phyloP scores from a whole-genome alignment of 2,329 filamentous ascomycete genomes.

The Madurella fahalii region DNA sequence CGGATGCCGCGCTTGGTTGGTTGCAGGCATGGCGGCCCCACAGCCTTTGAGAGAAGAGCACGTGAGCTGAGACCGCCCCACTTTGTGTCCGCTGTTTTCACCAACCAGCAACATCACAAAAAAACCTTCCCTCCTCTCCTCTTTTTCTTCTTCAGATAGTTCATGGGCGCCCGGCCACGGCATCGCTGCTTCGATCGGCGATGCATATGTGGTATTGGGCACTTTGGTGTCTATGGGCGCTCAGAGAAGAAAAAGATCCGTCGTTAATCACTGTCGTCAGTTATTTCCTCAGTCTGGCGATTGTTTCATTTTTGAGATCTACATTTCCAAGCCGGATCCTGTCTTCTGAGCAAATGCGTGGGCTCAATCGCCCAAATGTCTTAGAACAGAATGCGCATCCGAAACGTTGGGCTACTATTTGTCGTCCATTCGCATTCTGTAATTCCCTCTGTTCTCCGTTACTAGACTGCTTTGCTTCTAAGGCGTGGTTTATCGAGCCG shows the following conservation, averaged over 20 bases:
- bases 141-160: conserved; percentile 47
- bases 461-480: no score
- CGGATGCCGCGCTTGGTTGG: conserved; percentile 17
- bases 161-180: conserved; percentile 41
- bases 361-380: no score
- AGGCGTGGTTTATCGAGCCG: no score
- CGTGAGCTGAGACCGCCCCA: conserved; percentile 18
- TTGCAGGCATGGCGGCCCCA: conserved; percentile 3
- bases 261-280: conserved; percentile 55
- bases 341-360: neutral
- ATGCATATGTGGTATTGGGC: conserved; percentile 29
- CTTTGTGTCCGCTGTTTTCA: conserved; percentile 4
- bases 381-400: no score
- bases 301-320: conserved; percentile 58
- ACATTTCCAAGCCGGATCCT: conserved; percentile 35
- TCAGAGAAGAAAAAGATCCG: conserved; percentile 49
- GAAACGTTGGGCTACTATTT: no score
- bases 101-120: conserved; percentile 9
- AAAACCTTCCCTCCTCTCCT: conserved; percentile 26
- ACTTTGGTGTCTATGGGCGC: conserved; percentile 34
- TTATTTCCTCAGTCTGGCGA: conserved; percentile 43
- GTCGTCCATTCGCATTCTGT: no score
- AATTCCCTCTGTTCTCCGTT: no score
- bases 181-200: conserved; percentile 27
- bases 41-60: conserved; percentile 1